Conservation (phyloP, 441 rosid genomes). For the Bocquillonia castaneifolia region DNA sequence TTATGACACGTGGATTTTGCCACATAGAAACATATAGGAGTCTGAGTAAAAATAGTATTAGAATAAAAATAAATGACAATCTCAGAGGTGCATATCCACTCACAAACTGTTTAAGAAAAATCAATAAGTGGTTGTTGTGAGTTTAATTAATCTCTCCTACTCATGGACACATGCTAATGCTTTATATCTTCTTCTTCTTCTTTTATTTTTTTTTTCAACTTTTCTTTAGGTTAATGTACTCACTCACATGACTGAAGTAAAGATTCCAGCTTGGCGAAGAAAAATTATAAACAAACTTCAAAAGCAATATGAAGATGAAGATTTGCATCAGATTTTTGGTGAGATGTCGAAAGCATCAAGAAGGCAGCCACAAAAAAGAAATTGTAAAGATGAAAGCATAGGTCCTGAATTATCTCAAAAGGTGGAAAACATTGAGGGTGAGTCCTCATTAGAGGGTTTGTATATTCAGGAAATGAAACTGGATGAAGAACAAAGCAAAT, state of each 20-base stretch:
- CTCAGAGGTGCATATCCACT: neutral
- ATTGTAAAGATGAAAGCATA: constrained; percentile 13
- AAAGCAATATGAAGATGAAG: constrained; percentile 43
- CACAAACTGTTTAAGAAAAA: neutral
- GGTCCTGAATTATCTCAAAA: constrained; percentile 20
- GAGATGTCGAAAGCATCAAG: constrained; percentile 18
- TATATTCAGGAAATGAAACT: constrained; percentile 21
- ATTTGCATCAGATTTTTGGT: constrained; percentile 20
- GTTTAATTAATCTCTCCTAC: neutral
- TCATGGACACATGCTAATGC: neutral
- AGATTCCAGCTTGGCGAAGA: constrained; percentile 24
- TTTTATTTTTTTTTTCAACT: neutral
- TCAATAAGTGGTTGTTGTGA: neutral
- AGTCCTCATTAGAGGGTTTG: constrained; percentile 15
- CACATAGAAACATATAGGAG: neutral
- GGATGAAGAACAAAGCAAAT: constrained; percentile 20
- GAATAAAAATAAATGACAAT: neutral
- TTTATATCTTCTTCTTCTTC: neutral
- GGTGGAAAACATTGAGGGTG: constrained; percentile 13
- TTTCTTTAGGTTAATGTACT: constrained; percentile 60
- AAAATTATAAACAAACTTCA: constrained; percentile 31
- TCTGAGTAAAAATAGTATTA: neutral
- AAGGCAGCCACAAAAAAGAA: constrained; percentile 23
- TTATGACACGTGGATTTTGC: neutral
- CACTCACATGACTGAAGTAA: constrained; percentile 56